Percentiles rank a stretch among this genome's conserved stretches.
Evolutionary conservation across 2,329 filamentous ascomycete genomes (phyloP).

Genomic region (Fusarium sp.): DNA sequence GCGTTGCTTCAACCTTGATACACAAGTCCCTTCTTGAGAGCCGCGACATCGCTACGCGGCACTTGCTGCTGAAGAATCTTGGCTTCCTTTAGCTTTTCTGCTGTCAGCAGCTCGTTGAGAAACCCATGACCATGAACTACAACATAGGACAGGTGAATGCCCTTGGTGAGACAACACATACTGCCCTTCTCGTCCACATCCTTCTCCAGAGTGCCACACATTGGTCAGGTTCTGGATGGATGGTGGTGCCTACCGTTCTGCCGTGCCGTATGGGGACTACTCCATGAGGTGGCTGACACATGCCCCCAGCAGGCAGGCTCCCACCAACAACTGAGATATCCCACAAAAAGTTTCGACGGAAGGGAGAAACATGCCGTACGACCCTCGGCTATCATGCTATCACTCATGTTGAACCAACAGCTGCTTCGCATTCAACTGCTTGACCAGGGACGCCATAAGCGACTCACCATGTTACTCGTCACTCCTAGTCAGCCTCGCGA

Average conservation of each 20-base stretch:
- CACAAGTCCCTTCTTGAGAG: not conserved
- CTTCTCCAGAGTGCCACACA: not conserved
- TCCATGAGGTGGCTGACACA: slow-evolving; percentile 20
- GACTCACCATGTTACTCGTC: not conserved
- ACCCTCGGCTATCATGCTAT: slow-evolving; percentile 2
- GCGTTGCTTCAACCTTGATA: not conserved
- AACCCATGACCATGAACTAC: not conserved
- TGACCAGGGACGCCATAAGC: not conserved
- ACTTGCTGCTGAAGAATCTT: not conserved
- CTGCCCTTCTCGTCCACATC: not conserved
- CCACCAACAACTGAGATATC: slow-evolving; percentile 7
- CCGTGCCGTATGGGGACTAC: not conserved
- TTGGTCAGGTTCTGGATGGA: slow-evolving; percentile 9
- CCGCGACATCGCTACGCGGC: not conserved
- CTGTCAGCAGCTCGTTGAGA: not conserved
- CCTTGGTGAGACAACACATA: not conserved
- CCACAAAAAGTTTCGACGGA: slow-evolving; percentile 20
- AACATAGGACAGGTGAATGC: not conserved
- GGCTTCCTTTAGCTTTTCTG: not conserved
- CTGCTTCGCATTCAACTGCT: not conserved
- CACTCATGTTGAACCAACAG: not conserved
- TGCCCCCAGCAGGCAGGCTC: slow-evolving; percentile 18
- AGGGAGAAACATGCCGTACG: slow-evolving; percentile 15
- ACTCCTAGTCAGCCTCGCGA: slow-evolving; percentile 15
- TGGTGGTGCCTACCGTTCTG: slow-evolving; percentile 9